Evolutionary conservation across 768 basidiomycete genomes (phyloP), one percentile per base, ranked within the genome.

Genomic region (Glaciozyma martinii): DNA sequence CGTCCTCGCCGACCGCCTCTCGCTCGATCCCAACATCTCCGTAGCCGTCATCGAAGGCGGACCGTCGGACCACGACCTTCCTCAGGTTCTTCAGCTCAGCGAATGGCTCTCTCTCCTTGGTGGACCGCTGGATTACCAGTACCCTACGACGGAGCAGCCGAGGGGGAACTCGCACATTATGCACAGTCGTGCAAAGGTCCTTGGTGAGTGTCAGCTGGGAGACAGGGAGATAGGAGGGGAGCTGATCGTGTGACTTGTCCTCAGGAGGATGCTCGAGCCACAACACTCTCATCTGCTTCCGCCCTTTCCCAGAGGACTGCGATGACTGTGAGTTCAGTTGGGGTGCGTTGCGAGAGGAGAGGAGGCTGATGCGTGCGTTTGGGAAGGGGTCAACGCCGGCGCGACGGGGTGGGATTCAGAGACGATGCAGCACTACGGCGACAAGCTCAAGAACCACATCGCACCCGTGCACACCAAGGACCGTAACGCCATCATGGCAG

Each of bases 1-100:
- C 52, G 77, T 76, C 16, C 68, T 80, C 8, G 79, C 79, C 6
- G 71, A 72, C 37, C 74, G 79, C n/a, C 77, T 80, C 15, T 76
- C 75, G 58, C 76, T 76, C 61, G 73, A 78, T 54, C 69, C 74
- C 0, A 29, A 55, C 2, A 63, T 60, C 23, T 71, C 67, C 2
- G 79, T 79, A 8, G 49, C 50, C 9, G n/a, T 60, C 6, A 60
- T 60, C 50, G 59, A 60, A 29, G 59, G 59, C 40, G 59, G 59
- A 4, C 59, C 59, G 9, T 42, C 37, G 5, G 59, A 60, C 59
- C 49, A 42, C 59, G 33, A 60, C 59, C 29, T 32, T 0, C 49
- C 47, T 2, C 49, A 53, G 9, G 59, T 60, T 7, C 59, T 60
- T 5, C 37, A 60, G 37, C 49, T 60, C 46, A 23, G 29, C 37